A percentile compares a stretch with the other conserved stretches of the same genome.
These are phyloP conservation scores for Dioscorea cayenensis DNA, from an alignment of 116 monocot species.

Conservation along the genomic window DNA sequence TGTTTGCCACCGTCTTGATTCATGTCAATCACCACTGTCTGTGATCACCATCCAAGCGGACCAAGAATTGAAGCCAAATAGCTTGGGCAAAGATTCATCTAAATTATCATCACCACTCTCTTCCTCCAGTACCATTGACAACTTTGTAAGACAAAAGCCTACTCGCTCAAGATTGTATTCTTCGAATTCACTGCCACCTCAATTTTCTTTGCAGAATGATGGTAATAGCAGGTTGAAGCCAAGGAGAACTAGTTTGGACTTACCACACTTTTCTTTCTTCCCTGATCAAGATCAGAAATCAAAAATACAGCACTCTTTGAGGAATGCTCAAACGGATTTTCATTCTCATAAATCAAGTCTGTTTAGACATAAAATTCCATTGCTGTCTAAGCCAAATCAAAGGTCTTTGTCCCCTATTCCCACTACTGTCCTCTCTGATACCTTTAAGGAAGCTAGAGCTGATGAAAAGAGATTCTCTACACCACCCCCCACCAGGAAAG, in stretches of 20 bases:
- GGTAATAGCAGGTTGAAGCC: not conserved
- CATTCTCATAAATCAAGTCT: conserved; percentile 8
- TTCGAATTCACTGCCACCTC: not conserved
- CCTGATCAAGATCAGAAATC: conserved; percentile 3
- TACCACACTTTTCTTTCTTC: not conserved
- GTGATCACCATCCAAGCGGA: conserved; percentile 6
- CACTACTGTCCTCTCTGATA: conserved; percentile 37
- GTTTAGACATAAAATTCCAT: conserved; percentile 1
- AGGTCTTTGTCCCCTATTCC: conserved; percentile 71
- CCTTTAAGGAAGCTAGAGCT: conserved; percentile 58
- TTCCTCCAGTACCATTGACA: conserved; percentile 5
- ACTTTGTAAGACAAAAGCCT: conserved; percentile 3
- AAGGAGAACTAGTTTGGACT: not conserved
- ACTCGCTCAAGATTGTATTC: not conserved
- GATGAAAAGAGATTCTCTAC: conserved; percentile 77
- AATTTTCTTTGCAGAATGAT: not conserved
- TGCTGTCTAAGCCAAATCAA: conserved; percentile 21
- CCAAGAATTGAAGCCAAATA: not conserved
- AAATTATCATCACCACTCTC: not conserved
- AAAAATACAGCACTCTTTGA: conserved; percentile 5
- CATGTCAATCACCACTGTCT: conserved; percentile 24
- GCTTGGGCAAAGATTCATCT: not conserved
- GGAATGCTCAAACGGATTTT: conserved; percentile 7
- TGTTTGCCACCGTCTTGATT: conserved; percentile 44
- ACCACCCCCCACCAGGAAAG: conserved; percentile 46